Percentiles rank a stretch among this genome's conserved stretches.
These are phyloP conservation scores for Alternaria panax DNA, from an alignment of 2,329 filamentous ascomycete species.

Conservation along the genomic window DNA sequence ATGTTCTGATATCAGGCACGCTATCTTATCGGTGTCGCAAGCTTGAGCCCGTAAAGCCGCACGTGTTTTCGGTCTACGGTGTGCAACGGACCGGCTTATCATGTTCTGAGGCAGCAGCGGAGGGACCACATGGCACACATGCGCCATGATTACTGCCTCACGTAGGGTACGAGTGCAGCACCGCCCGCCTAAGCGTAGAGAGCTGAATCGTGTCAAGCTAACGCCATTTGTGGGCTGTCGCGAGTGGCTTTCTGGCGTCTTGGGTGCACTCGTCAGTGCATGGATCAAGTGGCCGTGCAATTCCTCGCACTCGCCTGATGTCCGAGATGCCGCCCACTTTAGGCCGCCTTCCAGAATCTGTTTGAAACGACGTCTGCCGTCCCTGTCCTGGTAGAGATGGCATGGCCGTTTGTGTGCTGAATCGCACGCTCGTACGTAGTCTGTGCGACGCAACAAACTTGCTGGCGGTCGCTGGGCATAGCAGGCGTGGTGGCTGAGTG, in stretches of 20 bases:
- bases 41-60: conserved; percentile 1
- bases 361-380: conserved; percentile 10
- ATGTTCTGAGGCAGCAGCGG: conserved; percentile 4
- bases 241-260: conserved; percentile 11
- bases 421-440: not conserved
- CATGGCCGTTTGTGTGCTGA: conserved; percentile 2
- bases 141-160: conserved; percentile 7
- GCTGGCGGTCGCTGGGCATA: not conserved
- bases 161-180: conserved; percentile 20
- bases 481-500: not conserved
- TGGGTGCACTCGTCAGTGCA: conserved; percentile 4
- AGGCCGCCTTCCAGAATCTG: conserved; percentile 9
- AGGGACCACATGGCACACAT: conserved; percentile 9
- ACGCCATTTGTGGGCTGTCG: conserved; percentile 9
- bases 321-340: not conserved
- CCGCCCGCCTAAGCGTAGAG: conserved; percentile 27
- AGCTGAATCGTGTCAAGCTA: conserved; percentile 15
- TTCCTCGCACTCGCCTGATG: conserved; percentile 2
- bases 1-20: conserved; percentile 4
- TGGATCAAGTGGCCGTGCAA: conserved; percentile 2
- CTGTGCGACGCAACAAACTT: not conserved
- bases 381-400: conserved; percentile 6
- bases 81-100: conserved; percentile 3
- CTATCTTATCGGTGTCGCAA: conserved; percentile 5
- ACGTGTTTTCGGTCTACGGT: not conserved